phyloP scores from a whole-genome alignment of 768 basidiomycete genomes.

The Leccinum olivaceopallidum region DNA sequence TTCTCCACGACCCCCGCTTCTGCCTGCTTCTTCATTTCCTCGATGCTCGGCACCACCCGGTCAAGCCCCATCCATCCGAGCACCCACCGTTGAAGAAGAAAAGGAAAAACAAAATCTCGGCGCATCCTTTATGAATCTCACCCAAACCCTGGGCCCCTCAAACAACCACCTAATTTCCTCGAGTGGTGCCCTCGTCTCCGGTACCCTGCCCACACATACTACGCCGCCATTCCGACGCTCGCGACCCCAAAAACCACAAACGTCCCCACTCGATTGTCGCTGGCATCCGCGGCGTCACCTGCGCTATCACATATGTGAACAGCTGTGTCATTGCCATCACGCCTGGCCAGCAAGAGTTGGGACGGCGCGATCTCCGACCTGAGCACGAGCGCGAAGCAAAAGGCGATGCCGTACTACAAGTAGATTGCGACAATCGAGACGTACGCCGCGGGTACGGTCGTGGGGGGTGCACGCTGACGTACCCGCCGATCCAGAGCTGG shows the following conservation, averaged over 20 bases:
- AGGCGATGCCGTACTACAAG: slow-evolving; percentile 38
- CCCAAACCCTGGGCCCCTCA: slow-evolving; percentile 25
- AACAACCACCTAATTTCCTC: slow-evolving; percentile 40
- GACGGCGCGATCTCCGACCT: slow-evolving; percentile 38
- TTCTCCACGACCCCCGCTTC: not conserved
- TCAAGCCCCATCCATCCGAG: slow-evolving; percentile 11
- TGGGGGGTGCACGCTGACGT: slow-evolving; percentile 31
- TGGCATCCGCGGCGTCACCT: slow-evolving; percentile 40
- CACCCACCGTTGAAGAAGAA: slow-evolving; percentile 19
- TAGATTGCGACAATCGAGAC: slow-evolving; percentile 39
- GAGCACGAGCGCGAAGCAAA: slow-evolving; percentile 37
- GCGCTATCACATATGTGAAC: slow-evolving; percentile 39
- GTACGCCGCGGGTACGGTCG: slow-evolving; percentile 33
- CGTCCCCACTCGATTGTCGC: slow-evolving; percentile 28
- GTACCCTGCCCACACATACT: slow-evolving; percentile 36
- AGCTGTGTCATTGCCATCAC: slow-evolving; percentile 37
- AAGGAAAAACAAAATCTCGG: slow-evolving; percentile 17
- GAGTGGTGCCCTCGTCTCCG: slow-evolving; percentile 40
- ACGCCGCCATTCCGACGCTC: slow-evolving; percentile 32
- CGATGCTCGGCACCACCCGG: slow-evolving; percentile 27
- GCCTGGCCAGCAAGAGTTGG: slow-evolving; percentile 34
- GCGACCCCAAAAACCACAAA: slow-evolving; percentile 35
- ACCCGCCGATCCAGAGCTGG: slow-evolving; percentile 35
- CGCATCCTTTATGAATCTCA: slow-evolving; percentile 33
- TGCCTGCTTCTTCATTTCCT: slow-evolving; percentile 22